phyloP scores from a whole-genome alignment of 148 eudicot species.

The Spergularia marina region DNA sequence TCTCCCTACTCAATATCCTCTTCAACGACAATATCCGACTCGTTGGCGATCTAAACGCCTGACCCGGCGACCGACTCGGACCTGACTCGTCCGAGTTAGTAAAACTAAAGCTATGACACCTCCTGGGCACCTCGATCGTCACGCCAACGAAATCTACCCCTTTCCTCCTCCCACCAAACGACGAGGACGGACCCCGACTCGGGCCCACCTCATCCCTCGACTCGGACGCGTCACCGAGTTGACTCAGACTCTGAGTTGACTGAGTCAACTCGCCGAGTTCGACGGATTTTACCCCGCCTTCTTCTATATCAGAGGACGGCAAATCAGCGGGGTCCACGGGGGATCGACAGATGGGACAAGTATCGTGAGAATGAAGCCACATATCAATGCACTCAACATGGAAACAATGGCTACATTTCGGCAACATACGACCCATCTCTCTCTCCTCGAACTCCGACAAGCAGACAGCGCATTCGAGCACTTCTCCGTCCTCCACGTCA shows the following conservation, averaged over 20 bases:
- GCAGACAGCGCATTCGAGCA: conserved; percentile 80
- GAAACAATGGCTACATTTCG: conserved; percentile 70
- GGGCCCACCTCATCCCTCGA: neutral
- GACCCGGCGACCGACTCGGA: conserved; percentile 53
- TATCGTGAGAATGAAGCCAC: conserved; percentile 87
- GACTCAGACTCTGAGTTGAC: conserved; percentile 13
- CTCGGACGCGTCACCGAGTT: conserved; percentile 22
- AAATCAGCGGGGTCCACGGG: conserved; percentile 46
- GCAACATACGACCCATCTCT: conserved; percentile 59
- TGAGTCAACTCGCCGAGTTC: conserved; percentile 1
- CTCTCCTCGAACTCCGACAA: conserved; percentile 72
- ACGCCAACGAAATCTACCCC: conserved; percentile 37
- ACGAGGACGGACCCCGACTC: conserved; percentile 16
- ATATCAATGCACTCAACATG: conserved; percentile 78
- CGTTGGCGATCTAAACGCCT: conserved; percentile 48
- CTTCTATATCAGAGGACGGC: neutral
- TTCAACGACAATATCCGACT: conserved; percentile 52
- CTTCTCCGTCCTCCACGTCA: conserved; percentile 2
- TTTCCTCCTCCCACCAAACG: conserved; percentile 42
- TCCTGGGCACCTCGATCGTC: conserved; percentile 58
- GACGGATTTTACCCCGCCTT: neutral
- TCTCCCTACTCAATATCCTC: conserved; percentile 59
- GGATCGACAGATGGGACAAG: conserved; percentile 88
- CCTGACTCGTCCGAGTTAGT: conserved; percentile 38
- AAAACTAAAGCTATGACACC: conserved; percentile 37